Conservation (phyloP, 192 early-diverging fungal species). For the Cetraspora pellucida region DNA sequence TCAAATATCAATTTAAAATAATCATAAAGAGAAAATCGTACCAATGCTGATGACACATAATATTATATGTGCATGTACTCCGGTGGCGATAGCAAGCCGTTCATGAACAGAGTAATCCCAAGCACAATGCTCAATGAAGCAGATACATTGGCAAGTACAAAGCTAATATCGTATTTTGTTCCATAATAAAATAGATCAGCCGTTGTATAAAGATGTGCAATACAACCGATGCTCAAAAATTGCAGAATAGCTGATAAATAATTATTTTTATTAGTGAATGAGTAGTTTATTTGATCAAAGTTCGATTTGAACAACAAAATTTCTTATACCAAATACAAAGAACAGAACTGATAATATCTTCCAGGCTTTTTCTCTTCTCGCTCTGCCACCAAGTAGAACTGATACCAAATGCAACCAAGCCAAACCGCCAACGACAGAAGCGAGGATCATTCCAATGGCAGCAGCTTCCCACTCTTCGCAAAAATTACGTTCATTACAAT, state of each 20-base stretch:
- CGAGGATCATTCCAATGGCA: background rate
- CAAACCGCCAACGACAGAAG: background rate
- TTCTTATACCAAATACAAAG: background rate
- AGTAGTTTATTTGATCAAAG: background rate
- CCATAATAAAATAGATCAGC: slow-evolving; percentile 1
- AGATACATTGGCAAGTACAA: slow-evolving; percentile 6
- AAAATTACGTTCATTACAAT: slow-evolving; percentile 20
- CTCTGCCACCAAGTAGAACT: background rate
- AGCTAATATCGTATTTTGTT: slow-evolving; percentile 8
- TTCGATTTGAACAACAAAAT: background rate
- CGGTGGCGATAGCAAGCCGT: slow-evolving; percentile 4
- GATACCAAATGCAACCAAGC: background rate
- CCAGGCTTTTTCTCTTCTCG: background rate
- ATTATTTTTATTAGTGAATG: too few relatives aligned
- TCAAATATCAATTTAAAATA: too few relatives aligned
- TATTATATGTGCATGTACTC: background rate
- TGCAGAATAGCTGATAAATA: background rate
- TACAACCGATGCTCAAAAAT: background rate
- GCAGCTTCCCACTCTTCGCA: slow-evolving; percentile 21
- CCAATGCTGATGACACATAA: too few relatives aligned
- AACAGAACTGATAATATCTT: background rate
- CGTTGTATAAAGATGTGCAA: slow-evolving; percentile 2
- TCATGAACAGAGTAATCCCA: background rate
- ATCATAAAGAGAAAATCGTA: too few relatives aligned
- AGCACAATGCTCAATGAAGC: background rate